Percentiles rank a stretch among this genome's conserved stretches.
These are phyloP conservation scores for Fusarium sacchari DNA, from an alignment of 2,329 filamentous ascomycete genomes.

Conservation along the genomic window DNA sequence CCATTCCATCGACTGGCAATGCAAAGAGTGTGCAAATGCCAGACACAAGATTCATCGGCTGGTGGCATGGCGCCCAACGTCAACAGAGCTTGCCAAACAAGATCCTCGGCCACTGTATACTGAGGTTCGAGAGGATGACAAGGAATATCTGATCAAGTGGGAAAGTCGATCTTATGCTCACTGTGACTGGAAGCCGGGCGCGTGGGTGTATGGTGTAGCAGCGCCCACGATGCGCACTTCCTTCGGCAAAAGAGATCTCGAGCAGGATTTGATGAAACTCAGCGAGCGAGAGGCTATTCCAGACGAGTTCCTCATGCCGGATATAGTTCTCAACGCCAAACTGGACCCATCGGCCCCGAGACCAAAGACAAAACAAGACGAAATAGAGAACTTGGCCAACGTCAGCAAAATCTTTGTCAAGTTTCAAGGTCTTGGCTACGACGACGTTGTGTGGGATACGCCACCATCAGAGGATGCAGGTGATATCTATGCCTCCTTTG, in stretches of 20 bases:
- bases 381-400: constrained; percentile 75
- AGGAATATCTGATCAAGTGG: constrained; percentile 95
- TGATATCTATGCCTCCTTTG: constrained; percentile 81
- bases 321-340: constrained; percentile 87
- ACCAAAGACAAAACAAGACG: constrained; percentile 71
- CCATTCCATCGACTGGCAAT: constrained; percentile 81
- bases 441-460: constrained; percentile 89
- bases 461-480: constrained; percentile 74
- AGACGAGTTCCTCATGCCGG: constrained; percentile 84
- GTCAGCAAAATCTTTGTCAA: constrained; percentile 84
- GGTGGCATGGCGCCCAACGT: constrained; percentile 84
- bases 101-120: constrained; percentile 39
- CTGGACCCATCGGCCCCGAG: constrained; percentile 58
- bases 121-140: constrained; percentile 71
- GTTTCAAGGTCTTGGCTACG: constrained; percentile 90
- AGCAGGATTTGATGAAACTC: constrained; percentile 69
- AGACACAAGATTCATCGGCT: constrained; percentile 77
- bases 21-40: constrained; percentile 76
- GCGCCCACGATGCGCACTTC: constrained; percentile 72
- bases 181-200: constrained; percentile 86
- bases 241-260: constrained; percentile 77
- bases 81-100: constrained; percentile 34
- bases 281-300: constrained; percentile 82
- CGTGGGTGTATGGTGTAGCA: constrained; percentile 84
- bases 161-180: constrained; percentile 81